These are phyloP conservation scores for Penicillium polonicum DNA, from an alignment of 2,329 filamentous ascomycete genomes.

Conservation along the genomic window DNA sequence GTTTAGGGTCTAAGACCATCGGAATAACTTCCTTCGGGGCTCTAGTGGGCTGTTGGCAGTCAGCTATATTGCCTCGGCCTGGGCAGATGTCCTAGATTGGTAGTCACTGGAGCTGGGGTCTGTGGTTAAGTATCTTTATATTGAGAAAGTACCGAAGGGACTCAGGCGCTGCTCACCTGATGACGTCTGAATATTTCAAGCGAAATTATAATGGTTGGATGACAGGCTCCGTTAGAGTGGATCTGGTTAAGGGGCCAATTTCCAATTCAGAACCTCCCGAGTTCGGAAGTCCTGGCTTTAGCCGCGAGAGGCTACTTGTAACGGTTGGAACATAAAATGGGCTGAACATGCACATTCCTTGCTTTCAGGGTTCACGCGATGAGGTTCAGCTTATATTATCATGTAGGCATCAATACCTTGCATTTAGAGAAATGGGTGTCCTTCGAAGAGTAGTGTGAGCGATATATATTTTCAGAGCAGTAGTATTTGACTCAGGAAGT, in stretches of 20 bases:
- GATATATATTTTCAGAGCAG: neutral
- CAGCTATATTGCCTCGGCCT: neutral
- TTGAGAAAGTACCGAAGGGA: neutral
- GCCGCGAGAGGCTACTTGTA: neutral
- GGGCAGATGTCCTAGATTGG: neutral
- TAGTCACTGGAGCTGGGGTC: neutral
- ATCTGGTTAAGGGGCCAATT: slow-evolving; percentile 1
- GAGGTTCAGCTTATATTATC: neutral
- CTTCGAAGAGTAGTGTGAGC: neutral
- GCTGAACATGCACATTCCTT: neutral
- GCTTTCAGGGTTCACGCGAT: neutral
- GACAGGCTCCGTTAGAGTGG: slow-evolving; percentile 1
- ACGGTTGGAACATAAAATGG: neutral
- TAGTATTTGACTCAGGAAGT: neutral
- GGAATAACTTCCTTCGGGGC: neutral
- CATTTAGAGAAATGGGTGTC: neutral
- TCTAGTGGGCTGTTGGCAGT: slow-evolving; percentile 1
- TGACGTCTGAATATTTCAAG: neutral
- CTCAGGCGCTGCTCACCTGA: neutral
- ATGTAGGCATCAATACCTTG: neutral
- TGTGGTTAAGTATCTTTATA: neutral
- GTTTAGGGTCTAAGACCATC: neutral
- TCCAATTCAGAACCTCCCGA: neutral
- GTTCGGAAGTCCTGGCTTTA: neutral
- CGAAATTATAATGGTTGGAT: neutral